These are phyloP conservation scores for Knoxdaviesia capensis DNA, from an alignment of 2,329 filamentous ascomycete genomes.

Conservation along the genomic window DNA sequence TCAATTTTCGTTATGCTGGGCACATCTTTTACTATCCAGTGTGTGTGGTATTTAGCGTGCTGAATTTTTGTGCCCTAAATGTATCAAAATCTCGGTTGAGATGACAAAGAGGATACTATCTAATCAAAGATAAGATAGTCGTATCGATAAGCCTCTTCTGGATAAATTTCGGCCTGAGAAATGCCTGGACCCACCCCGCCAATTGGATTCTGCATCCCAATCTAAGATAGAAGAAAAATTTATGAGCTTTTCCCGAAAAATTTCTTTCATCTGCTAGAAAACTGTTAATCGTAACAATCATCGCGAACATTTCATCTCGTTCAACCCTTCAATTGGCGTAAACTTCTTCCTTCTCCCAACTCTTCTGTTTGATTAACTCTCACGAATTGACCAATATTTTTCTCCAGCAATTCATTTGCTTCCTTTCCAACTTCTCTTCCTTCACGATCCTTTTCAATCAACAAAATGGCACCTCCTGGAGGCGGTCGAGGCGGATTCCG, in stretches of 20 bases:
- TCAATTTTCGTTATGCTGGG: too few species aligned
- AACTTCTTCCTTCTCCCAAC: constrained; percentile 1
- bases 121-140: too few species aligned
- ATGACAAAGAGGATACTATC: too few species aligned
- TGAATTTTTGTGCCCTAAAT: too few species aligned
- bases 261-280: constrained; percentile 4
- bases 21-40: too few species aligned
- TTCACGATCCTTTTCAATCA: constrained; percentile 8
- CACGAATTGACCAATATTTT: background rate
- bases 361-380: constrained; percentile 1
- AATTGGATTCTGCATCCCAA: constrained; percentile 1
- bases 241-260: constrained; percentile 5
- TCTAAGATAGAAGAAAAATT: constrained; percentile 6
- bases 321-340: constrained; percentile 2
- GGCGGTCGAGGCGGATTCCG: constrained; percentile 13
- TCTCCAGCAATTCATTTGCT: constrained; percentile 2
- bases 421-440: constrained; percentile 6
- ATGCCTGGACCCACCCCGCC: background rate
- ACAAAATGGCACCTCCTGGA: constrained; percentile 12
- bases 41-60: too few species aligned
- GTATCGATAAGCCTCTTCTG: background rate
- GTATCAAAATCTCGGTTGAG: too few species aligned
- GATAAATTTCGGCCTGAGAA: background rate
- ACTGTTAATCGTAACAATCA: background rate
- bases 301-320: constrained; percentile 5